Evolutionary conservation across 129 eudicot species (phyloP), one percentile per base, ranked within the genome.

Genomic region (Arctium minus): DNA sequence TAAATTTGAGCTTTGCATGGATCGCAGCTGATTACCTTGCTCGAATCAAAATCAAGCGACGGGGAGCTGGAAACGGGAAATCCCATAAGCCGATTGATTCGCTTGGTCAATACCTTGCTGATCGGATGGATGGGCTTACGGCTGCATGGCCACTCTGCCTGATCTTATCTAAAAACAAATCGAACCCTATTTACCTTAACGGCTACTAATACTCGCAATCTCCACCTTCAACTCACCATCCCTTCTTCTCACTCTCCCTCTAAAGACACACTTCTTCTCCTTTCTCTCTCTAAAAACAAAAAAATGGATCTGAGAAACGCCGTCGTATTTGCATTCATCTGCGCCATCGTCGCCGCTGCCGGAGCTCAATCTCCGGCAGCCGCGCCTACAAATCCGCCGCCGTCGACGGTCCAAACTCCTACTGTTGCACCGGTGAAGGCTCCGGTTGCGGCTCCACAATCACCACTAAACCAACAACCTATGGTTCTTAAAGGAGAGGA

Each of bases 21-120:
- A 90, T 92, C 74, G 90, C 93, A 2, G 93, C 91, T 35, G 94
- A 92, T 85, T 92, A 90, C 70, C 90, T 92, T 42, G 97, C 93
- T 17, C 86, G 92, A 32, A 90, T 92, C 27, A 92, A 92, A 74
- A 84, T 92, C 29, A 92, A 83, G 75, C 10, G 39, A 6, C 75
- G 88, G 22, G 86, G 85, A 74, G 72, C 30, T 13, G 73, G 68
- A 36, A 83, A 71, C 13, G 48, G 5, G 36, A 86, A 82, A 11
- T 89, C 86, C 12, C 13, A 11, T 0, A 90, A 90, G 86, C 93
- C 97, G 32, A 88, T 92, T n/a, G 85, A 87, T 87, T 86, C 89
- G 22, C 88, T 92, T 42, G 80, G 84, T 4, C 85, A 73, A 70
- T 92, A 88, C 83, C 88, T 92, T 85, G 90, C 89, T 80, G 89